These are phyloP conservation scores for Passiflora organensis DNA, from an alignment of 345 rosid species.

Conservation along the genomic window DNA sequence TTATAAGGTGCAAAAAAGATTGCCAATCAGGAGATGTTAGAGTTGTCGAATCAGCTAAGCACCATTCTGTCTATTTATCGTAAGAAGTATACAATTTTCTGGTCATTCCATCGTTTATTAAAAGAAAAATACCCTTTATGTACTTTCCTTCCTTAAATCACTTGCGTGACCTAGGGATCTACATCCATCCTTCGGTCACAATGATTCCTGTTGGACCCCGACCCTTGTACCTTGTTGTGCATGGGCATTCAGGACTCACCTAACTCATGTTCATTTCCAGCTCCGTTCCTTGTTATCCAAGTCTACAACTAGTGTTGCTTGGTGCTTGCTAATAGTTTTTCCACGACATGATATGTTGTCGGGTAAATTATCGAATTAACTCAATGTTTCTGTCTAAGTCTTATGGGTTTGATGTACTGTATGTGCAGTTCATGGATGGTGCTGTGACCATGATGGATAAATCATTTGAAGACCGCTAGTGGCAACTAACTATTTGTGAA, in stretches of 20 bases:
- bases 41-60: too few relatives aligned
- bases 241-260: background rate
- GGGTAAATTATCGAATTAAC: background rate
- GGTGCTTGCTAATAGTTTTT: background rate
- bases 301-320: background rate
- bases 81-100: too few relatives aligned
- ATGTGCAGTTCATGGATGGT: conserved; percentile 79
- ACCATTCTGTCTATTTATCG: too few relatives aligned
- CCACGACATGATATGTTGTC: background rate
- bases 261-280: background rate
- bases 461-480: conserved; percentile 72
- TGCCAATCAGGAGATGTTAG: too few relatives aligned
- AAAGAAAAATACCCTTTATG: too few relatives aligned
- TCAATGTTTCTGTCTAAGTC: background rate
- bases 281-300: background rate
- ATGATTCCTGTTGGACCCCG: background rate
- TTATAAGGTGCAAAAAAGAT: too few relatives aligned
- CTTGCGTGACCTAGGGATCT: too few relatives aligned
- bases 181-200: too few relatives aligned
- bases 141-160: too few relatives aligned
- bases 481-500: conserved; percentile 5
- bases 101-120: too few relatives aligned
- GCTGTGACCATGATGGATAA: conserved; percentile 83
- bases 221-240: background rate
- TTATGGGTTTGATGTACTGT: conserved; percentile 12